These are phyloP conservation scores for Epichloe coenophiala DNA, from an alignment of 2,329 filamentous ascomycete species.

Conservation along the genomic window DNA sequence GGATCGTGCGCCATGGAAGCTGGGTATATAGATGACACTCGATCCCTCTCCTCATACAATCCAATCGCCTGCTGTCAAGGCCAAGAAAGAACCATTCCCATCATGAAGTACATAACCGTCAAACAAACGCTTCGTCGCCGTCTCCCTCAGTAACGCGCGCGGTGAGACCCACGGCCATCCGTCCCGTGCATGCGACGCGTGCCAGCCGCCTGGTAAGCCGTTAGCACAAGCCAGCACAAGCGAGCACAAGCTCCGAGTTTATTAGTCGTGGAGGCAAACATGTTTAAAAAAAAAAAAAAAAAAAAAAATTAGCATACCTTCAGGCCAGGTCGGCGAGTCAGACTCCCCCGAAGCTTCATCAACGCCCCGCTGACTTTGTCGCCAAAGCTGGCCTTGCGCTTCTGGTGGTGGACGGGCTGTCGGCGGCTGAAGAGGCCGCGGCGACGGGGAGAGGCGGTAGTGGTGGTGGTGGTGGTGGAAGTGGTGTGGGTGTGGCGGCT, in stretches of 20 bases:
- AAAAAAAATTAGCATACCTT: constrained; percentile 37
- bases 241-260: neutral
- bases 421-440: constrained; percentile 27
- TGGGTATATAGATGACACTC: no score
- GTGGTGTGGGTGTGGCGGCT: constrained; percentile 14
- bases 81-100: neutral
- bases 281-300: neutral
- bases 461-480: constrained; percentile 18
- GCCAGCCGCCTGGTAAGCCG: constrained; percentile 47
- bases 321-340: constrained; percentile 55
- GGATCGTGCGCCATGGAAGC: no score
- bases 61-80: no score
- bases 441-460: constrained; percentile 27
- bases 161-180: constrained; percentile 48
- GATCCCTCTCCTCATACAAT: no score
- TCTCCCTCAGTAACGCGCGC: constrained; percentile 8
- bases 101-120: neutral
- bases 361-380: constrained; percentile 70
- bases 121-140: neutral
- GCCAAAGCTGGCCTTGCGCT: constrained; percentile 52
- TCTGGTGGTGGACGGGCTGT: constrained; percentile 44
- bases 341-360: constrained; percentile 55
- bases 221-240: no score
- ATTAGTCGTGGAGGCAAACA: no score
- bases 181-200: constrained; percentile 63